These are phyloP conservation scores for Gossypium aridum DNA, from an alignment of 441 rosid genomes.

Conservation along the genomic window DNA sequence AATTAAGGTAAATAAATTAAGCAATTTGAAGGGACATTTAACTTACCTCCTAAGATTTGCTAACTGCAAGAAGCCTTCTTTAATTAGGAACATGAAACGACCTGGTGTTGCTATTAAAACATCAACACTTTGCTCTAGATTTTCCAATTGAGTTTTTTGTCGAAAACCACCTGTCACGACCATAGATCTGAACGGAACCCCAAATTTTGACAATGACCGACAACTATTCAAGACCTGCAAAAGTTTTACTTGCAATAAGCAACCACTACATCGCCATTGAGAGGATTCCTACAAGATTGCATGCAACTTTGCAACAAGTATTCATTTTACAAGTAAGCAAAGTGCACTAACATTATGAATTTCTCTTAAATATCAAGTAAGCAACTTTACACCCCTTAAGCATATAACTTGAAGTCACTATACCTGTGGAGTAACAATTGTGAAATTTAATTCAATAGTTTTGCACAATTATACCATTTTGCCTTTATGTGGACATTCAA, in stretches of 20 bases:
- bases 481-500: background rate
- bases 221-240: conserved; percentile 80
- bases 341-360: background rate
- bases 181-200: conserved; percentile 88
- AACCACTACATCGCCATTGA: conserved; percentile 7
- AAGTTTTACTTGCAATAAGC: conserved; percentile 20
- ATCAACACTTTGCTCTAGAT: conserved; percentile 68
- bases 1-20: background rate
- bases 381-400: background rate
- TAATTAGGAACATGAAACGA: conserved; percentile 70
- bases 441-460: background rate
- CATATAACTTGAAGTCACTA: background rate
- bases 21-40: conserved; percentile 11
- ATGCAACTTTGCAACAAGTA: background rate
- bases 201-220: conserved; percentile 69
- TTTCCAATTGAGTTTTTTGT: conserved; percentile 83
- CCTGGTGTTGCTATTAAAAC: conserved; percentile 88
- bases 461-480: background rate
- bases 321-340: background rate
- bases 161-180: conserved; percentile 83
- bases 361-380: conserved; percentile 3
- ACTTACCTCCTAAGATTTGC: conserved; percentile 67
- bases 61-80: conserved; percentile 60
- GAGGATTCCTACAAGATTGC: background rate
- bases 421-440: too few relatives aligned